phyloP scores from a whole-genome alignment of 805 yeast genomes.

The Lipomyces oligophaga region DNA sequence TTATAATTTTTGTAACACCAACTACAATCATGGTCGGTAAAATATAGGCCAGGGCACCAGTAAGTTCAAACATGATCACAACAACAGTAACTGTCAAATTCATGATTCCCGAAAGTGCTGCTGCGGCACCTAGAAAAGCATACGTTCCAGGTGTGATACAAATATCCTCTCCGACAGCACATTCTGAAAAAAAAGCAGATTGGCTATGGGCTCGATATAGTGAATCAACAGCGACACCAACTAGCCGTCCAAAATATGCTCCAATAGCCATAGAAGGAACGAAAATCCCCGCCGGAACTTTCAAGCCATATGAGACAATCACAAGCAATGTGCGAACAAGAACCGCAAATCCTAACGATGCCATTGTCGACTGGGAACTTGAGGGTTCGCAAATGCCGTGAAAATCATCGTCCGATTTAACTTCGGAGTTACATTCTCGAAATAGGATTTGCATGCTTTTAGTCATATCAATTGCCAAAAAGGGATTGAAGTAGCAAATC shows the following conservation, averaged over 20 bases:
- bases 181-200: slow-evolving; percentile 39
- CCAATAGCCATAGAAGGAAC: slow-evolving; percentile 98
- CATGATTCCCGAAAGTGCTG: slow-evolving; percentile 90
- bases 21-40: slow-evolving; percentile 96
- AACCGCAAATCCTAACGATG: slow-evolving; percentile 66
- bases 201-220: slow-evolving; percentile 43
- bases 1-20: slow-evolving; percentile 77
- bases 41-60: slow-evolving; percentile 89
- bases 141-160: slow-evolving; percentile 92
- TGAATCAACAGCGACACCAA: slow-evolving; percentile 68
- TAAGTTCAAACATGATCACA: slow-evolving; percentile 89
- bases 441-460: slow-evolving; percentile 88
- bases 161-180: slow-evolving; percentile 42
- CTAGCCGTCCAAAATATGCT: slow-evolving; percentile 85
- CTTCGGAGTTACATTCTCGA: slow-evolving; percentile 63
- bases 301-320: slow-evolving; percentile 83
- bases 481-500: slow-evolving; percentile 79
- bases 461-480: slow-evolving; percentile 85
- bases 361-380: slow-evolving; percentile 38
- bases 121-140: slow-evolving; percentile 94
- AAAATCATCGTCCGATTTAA: slow-evolving; percentile 39
- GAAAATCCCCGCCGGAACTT: slow-evolving; percentile 93
- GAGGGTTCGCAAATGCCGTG: slow-evolving; percentile 29
- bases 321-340: slow-evolving; percentile 65
- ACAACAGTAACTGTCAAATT: slow-evolving; percentile 90